Conservation (phyloP, 768 basidiomycete genomes). For the Pisolithus tinctorius region DNA sequence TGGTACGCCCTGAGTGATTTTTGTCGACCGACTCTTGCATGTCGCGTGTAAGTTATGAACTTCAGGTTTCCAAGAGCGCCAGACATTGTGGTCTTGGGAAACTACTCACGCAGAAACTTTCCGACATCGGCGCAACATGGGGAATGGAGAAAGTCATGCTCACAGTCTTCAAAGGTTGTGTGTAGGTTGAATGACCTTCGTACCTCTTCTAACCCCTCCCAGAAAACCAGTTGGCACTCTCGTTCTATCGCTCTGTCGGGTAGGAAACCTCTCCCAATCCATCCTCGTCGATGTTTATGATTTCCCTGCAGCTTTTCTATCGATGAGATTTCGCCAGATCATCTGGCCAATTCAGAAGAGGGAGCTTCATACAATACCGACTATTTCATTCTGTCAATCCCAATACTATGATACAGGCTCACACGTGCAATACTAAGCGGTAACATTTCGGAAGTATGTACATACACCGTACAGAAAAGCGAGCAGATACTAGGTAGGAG, state of each 20-base stretch:
- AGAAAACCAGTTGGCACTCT: slow-evolving; percentile 41
- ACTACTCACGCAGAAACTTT: slow-evolving; percentile 42
- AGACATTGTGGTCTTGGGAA: slow-evolving; percentile 56
- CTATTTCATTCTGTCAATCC: slow-evolving; percentile 34
- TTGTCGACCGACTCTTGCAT: not conserved
- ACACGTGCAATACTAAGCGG: not conserved
- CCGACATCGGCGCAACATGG: slow-evolving; percentile 43
- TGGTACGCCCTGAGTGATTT: slow-evolving; percentile 41
- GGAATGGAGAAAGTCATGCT: slow-evolving; percentile 66
- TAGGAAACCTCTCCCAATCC: slow-evolving; percentile 20
- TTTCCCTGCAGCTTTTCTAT: slow-evolving; percentile 39
- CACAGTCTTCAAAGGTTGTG: slow-evolving; percentile 65
- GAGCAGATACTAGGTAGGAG: not conserved
- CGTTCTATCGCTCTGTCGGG: slow-evolving; percentile 54
- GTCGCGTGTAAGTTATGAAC: slow-evolving; percentile 54
- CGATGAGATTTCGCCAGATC: slow-evolving; percentile 49
- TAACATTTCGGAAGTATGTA: no score
- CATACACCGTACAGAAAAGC: not conserved
- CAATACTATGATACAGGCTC: slow-evolving; percentile 1
- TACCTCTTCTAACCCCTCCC: slow-evolving; percentile 6
- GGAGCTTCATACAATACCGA: slow-evolving; percentile 27
- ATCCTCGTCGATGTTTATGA: not conserved
- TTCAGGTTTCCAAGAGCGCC: slow-evolving; percentile 47
- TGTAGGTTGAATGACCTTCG: slow-evolving; percentile 2
- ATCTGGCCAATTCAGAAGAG: slow-evolving; percentile 20